phyloP scores from a whole-genome alignment of 148 eudicot species.

The Rhododendron simsii region DNA sequence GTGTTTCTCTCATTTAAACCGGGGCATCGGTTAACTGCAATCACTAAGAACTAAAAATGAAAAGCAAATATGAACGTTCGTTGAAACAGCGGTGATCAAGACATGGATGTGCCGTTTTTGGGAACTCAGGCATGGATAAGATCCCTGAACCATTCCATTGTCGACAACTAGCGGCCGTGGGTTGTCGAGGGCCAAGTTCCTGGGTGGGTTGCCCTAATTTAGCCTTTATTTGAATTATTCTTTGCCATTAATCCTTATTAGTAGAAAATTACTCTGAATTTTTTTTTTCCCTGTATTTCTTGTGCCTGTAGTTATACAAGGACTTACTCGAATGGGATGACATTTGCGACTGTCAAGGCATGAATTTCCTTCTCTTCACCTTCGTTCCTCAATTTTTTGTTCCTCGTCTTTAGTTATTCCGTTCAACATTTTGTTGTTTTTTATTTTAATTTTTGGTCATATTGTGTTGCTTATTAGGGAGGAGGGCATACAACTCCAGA shows the following conservation, averaged over 20 bases:
- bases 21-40: background rate
- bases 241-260: background rate
- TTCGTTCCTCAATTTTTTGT: background rate
- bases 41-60: background rate
- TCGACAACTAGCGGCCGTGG: conserved; percentile 37
- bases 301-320: conserved; percentile 24
- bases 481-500: background rate
- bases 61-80: background rate
- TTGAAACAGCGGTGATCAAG: conserved; percentile 36
- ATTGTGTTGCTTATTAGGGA: background rate
- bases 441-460: background rate
- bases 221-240: background rate
- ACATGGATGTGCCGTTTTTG: conserved; percentile 23
- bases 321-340: conserved; percentile 28
- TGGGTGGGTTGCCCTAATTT: conserved; percentile 19
- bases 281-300: background rate
- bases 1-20: too few species aligned
- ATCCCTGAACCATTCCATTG: conserved; percentile 11
- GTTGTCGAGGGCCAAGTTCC: conserved; percentile 28
- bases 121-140: conserved; percentile 22
- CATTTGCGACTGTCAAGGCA: conserved; percentile 39
- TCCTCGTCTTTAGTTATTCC: background rate
- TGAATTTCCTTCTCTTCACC: background rate
- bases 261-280: background rate
- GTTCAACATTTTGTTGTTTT: background rate